Conservation (phyloP, 345 rosid genomes). For the Adansonia digitata region DNA sequence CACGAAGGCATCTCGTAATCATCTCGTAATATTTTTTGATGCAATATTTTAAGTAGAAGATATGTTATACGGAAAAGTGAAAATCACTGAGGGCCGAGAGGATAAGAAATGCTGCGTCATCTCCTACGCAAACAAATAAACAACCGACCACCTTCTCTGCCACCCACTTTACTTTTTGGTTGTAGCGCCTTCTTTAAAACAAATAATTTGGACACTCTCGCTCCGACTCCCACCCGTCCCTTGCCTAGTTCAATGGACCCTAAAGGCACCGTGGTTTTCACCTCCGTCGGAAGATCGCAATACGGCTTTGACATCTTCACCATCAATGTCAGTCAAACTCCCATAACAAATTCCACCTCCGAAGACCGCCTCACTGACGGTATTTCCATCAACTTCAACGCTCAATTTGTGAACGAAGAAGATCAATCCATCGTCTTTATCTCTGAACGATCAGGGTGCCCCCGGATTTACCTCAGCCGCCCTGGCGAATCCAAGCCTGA, state of each 20-base stretch:
- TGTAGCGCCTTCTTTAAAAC: neutral
- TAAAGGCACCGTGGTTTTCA: constrained; percentile 58
- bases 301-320: constrained; percentile 82
- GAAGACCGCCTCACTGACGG: constrained; percentile 67
- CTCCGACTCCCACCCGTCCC: neutral
- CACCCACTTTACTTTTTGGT: neutral
- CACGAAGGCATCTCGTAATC: too few species aligned
- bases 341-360: constrained; percentile 1
- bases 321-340: constrained; percentile 22
- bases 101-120: constrained; percentile 24
- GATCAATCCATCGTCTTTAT: constrained; percentile 42
- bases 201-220: neutral
- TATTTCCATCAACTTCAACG: constrained; percentile 69
- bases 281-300: constrained; percentile 55
- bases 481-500: constrained; percentile 36
- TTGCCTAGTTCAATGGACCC: constrained; percentile 39
- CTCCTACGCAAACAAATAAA: constrained; percentile 25
- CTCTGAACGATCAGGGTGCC: constrained; percentile 61
- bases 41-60: too few species aligned
- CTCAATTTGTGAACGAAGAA: constrained; percentile 43
- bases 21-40: too few species aligned
- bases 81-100: too few species aligned
- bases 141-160: neutral
- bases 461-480: constrained; percentile 39
- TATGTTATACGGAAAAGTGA: too few species aligned